Evolutionary conservation across 805 yeast species (phyloP).

Genomic region (Naumovozyma dairenensis): DNA sequence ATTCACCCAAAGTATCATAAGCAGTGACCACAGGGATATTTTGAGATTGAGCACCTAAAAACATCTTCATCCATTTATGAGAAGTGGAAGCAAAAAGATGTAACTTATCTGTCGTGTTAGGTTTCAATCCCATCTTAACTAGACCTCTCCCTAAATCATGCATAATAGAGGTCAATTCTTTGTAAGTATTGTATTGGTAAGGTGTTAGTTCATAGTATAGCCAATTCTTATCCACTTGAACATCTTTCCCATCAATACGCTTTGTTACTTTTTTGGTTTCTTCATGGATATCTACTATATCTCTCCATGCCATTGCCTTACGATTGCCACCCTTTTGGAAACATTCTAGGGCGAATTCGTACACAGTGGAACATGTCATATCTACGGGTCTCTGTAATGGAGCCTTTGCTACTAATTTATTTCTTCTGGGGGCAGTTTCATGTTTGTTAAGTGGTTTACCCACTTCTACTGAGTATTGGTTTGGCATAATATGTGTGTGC

Average conservation of each 20-base stretch:
- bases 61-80: constrained; percentile 83
- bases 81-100: constrained; percentile 88
- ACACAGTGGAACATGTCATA: constrained; percentile 55
- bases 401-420: constrained; percentile 34
- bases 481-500: constrained; percentile 9
- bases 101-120: constrained; percentile 48
- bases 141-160: constrained; percentile 66
- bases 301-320: constrained; percentile 70
- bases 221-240: constrained; percentile 78
- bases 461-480: constrained; percentile 41
- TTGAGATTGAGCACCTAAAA: constrained; percentile 68
- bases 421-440: constrained; percentile 79
- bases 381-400: constrained; percentile 54
- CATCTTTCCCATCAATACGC: constrained; percentile 65
- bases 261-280: constrained; percentile 71
- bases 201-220: constrained; percentile 66
- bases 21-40: constrained; percentile 87
- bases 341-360: constrained; percentile 58
- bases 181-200: constrained; percentile 57
- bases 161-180: constrained; percentile 42
- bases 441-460: constrained; percentile 59
- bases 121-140: constrained; percentile 57
- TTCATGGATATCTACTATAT: constrained; percentile 57
- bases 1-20: constrained; percentile 88
- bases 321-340: constrained; percentile 45